phyloP scores from a whole-genome alignment of 768 basidiomycete genomes.

The Rhodosporidiobolus sp. region DNA sequence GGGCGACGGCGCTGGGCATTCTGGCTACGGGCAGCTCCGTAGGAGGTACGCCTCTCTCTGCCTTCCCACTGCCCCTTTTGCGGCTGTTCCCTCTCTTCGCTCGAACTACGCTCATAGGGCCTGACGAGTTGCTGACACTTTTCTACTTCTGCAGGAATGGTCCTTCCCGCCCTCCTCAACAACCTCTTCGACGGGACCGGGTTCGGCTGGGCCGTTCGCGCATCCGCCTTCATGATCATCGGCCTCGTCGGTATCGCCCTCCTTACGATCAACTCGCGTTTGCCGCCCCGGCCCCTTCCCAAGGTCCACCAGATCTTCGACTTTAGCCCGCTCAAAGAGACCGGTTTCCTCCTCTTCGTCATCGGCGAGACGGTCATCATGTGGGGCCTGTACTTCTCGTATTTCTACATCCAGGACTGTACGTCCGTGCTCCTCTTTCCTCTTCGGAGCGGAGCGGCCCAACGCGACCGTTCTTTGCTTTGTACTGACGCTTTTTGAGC shows the following conservation, averaged over 20 bases:
- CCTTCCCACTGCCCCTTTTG: too few relatives aligned
- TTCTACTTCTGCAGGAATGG: constrained; percentile 46
- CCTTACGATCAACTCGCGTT: constrained; percentile 52
- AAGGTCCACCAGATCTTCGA: constrained; percentile 43
- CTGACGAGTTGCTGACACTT: too few relatives aligned
- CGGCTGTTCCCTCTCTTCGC: too few relatives aligned
- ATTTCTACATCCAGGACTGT: constrained; percentile 28
- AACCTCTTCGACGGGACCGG: constrained; percentile 47
- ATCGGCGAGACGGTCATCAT: constrained; percentile 49
- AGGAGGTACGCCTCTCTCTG: constrained; percentile 55
- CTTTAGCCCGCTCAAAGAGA: constrained; percentile 33
- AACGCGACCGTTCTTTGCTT: too few relatives aligned
- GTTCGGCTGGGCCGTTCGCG: constrained; percentile 46
- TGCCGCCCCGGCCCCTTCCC: constrained; percentile 46
- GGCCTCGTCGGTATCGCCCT: constrained; percentile 52
- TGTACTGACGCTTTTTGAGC: too few relatives aligned
- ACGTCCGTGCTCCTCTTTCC: not conserved
- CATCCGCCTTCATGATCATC: constrained; percentile 55
- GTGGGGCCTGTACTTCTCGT: constrained; percentile 7
- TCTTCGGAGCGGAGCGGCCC: too few relatives aligned
- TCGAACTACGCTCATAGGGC: too few relatives aligned
- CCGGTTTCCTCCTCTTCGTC: constrained; percentile 22
- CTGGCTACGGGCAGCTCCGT: constrained; percentile 66
- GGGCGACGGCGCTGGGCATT: constrained; percentile 70
- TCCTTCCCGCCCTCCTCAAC: constrained; percentile 55